Conservation (phyloP, 129 eudicot genomes). For the Escallonia rubra region DNA sequence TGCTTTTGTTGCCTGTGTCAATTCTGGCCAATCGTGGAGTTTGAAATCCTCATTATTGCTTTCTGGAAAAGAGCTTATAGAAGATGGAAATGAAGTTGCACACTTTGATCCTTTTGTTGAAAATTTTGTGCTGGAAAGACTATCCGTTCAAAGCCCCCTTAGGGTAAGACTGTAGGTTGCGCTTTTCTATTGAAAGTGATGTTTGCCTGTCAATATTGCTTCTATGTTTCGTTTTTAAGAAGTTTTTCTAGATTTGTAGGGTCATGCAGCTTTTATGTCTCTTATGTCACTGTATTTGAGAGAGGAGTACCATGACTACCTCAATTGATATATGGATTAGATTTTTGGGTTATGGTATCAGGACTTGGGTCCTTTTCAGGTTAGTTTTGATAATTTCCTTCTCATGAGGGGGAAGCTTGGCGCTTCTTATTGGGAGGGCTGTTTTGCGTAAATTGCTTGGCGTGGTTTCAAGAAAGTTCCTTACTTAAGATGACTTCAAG, state of each 20-base stretch:
- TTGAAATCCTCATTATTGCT: constrained; percentile 69
- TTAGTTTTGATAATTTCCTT: too few relatives aligned
- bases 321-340: too few relatives aligned
- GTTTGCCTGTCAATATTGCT: neutral
- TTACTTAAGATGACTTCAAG: too few relatives aligned
- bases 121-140: constrained; percentile 89
- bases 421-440: too few relatives aligned
- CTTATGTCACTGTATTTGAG: too few relatives aligned
- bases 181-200: neutral
- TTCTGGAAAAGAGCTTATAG: constrained; percentile 63
- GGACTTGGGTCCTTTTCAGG: too few relatives aligned
- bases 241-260: neutral
- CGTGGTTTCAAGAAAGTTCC: too few relatives aligned
- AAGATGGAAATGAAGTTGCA: constrained; percentile 35
- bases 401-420: too few relatives aligned
- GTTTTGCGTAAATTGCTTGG: too few relatives aligned
- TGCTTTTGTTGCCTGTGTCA: constrained; percentile 87
- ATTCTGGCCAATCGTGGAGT: constrained; percentile 94
- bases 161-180: constrained; percentile 49
- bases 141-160: constrained; percentile 88
- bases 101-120: constrained; percentile 88
- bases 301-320: too few relatives aligned
- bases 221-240: constrained; percentile 2
- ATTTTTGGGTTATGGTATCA: too few relatives aligned
- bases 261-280: too few relatives aligned